Base-by-base conservation (phyloP, 2,329 filamentous ascomycete species). In the Ceratocystis cubensis region DNA sequence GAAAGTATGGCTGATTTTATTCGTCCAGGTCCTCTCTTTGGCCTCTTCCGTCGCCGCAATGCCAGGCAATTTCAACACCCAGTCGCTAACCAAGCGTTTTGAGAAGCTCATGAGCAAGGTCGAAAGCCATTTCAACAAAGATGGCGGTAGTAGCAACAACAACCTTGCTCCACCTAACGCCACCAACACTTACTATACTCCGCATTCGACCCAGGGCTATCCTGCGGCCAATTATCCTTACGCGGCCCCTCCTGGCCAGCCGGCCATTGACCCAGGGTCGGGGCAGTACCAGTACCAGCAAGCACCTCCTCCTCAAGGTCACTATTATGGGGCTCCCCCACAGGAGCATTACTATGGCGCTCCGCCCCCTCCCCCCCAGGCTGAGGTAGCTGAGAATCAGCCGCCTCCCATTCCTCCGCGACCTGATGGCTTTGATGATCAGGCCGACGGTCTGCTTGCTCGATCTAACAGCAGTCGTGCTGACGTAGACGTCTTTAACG, bases 401-500 rank as follows among this genome's bases (percentile, higher is more conserved):
- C 63, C 62, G 46, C 66, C 68, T 65, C 70, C 70, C 17, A 63
- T 71, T 25, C 65, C 67, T 37, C 53, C 57, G 6, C 63, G 65
- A 4, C 59, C 65, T 17, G 45, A 65, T 13, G 65, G 30, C 10
- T 28, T 67, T 1, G 45, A 68, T 15, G 53, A 45, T 41, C 48
- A 20, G 41, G 45, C 48, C 37, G 59, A 61, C 20, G 48, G 25
- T 5, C 48, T 66, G n/a, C 61, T 66, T 5, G 25, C 61, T 50
- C 66, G 64, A 15, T 15, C 59, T 15, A 7, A 48, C 10, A 44
- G 72, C 25, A 63, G 63, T 30, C 75, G 37, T 41, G 37, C 74
- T 72, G 72, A 73, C 13, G 67, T 72, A 13, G 73, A 87, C 70
- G 84, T 87, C 64, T 87, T 87, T 70, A 76, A 77, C 6, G 72